phyloP scores from a whole-genome alignment of 2,329 filamentous ascomycete species.

The Lasiodiplodia sp. region DNA sequence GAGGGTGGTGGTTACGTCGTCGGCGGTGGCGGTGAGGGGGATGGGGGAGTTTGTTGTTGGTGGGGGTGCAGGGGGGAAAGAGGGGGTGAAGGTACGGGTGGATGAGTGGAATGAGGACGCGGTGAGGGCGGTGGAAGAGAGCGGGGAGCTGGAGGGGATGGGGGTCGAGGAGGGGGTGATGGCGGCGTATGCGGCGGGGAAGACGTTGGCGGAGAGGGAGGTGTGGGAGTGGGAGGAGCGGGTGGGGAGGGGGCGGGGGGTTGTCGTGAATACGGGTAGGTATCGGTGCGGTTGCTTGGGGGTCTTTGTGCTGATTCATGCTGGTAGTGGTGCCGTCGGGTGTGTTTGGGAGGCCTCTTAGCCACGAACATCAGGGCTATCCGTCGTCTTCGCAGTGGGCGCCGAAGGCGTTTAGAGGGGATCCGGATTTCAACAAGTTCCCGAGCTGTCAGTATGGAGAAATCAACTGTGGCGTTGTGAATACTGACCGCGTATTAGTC shows the following conservation, averaged over 20 bases:
- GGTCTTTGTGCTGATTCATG: slow-evolving; percentile 46
- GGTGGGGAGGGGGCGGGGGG: slow-evolving; percentile 52
- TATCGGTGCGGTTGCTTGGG: not conserved
- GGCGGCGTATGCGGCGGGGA: slow-evolving; percentile 55
- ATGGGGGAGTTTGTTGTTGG: not conserved
- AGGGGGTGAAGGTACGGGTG: not conserved
- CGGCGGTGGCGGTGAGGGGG: not conserved
- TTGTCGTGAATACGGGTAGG: slow-evolving; percentile 25
- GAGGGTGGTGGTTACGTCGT: not conserved
- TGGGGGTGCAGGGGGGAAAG: too few species aligned
- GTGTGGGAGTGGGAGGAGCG: not conserved
- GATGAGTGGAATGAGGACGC: not conserved
- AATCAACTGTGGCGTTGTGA: not conserved
- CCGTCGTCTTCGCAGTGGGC: slow-evolving; percentile 9
- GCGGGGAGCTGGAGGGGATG: too few species aligned
- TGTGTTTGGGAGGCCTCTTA: not conserved
- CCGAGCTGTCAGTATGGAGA: not conserved
- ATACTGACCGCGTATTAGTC: not conserved
- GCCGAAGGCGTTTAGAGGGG: not conserved
- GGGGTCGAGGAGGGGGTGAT: slow-evolving; percentile 30
- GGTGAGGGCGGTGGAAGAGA: not conserved
- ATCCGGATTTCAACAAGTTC: not conserved
- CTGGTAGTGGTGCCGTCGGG: slow-evolving; percentile 41
- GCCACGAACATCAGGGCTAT: not conserved
- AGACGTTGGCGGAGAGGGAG: slow-evolving; percentile 35